These are phyloP conservation scores for Urtica urens DNA, from an alignment of 306 rosid species.

Conservation along the genomic window DNA sequence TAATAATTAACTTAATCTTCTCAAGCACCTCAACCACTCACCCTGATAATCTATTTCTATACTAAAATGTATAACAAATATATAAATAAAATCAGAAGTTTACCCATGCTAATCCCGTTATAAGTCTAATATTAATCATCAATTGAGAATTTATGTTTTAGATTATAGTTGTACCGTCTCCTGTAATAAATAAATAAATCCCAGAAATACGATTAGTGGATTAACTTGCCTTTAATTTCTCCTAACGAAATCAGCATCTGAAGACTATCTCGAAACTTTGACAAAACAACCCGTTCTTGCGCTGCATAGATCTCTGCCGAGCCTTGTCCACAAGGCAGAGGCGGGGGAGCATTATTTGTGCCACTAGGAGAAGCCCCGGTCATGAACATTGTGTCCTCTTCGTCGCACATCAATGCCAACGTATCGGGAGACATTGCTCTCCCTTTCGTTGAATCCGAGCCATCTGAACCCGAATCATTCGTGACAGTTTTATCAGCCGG, in stretches of 20 bases:
- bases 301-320: slow-evolving; percentile 66
- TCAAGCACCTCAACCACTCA: too few relatives aligned
- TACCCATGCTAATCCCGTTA: too few relatives aligned
- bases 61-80: too few relatives aligned
- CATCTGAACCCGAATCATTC: slow-evolving; percentile 64
- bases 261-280: slow-evolving; percentile 76
- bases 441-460: slow-evolving; percentile 48
- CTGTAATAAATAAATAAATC: slow-evolving; percentile 10
- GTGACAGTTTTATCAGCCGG: slow-evolving; percentile 52
- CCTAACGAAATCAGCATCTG: slow-evolving; percentile 86
- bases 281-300: slow-evolving; percentile 76
- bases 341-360: slow-evolving; percentile 46
- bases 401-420: slow-evolving; percentile 96
- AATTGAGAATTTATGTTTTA: too few relatives aligned
- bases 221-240: slow-evolving; percentile 82
- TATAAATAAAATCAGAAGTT: too few relatives aligned
- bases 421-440: slow-evolving; percentile 99
- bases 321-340: slow-evolving; percentile 61
- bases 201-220: slow-evolving; percentile 8
- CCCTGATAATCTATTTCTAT: too few relatives aligned
- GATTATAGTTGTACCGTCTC: too few relatives aligned
- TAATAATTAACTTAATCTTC: too few relatives aligned
- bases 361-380: slow-evolving; percentile 58
- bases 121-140: too few relatives aligned
- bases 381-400: slow-evolving; percentile 87